Base-by-base conservation (phyloP, 2,329 filamentous ascomycete genomes). In the Acephala macrosclerotiorum region DNA sequence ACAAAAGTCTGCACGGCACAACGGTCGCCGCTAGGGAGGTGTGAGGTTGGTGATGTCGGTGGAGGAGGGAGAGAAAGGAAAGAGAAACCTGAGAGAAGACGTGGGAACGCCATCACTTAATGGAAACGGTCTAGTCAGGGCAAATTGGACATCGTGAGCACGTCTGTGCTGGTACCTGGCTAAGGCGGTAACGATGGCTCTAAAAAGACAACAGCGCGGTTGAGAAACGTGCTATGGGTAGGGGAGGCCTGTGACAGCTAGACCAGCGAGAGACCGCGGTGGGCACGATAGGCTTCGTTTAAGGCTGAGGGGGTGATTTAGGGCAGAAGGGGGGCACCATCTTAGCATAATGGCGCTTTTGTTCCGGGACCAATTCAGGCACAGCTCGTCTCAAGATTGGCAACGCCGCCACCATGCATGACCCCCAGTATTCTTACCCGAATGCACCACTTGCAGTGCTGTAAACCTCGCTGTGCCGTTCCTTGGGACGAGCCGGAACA, bases 1-100 rank as follows among this genome's bases (percentile, higher is more conserved):
- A 76, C 75, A 68, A 75, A 75, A 45, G 74, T 75, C 65, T 74
- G 75, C 75, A 75, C 68, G 63, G 65, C 66, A 67, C 66, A 42
- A 65, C 66, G 57, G 64, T 68, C 69, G 59, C 71, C 70, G 67
- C 64, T 58, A 64, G 65, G 56, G 45, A 57, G 63, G 35, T 55
- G 33, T 61, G 61, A 65, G 58, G 63, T 58, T 65, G 66, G 67
- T 69, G 71, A 68, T 53, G 67, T 64, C 70, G 66, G 64, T 64
- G 60, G 61, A 64, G 53, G 63, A 70, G 36, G 62, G 64, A 66
- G 61, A 61, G 40, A 63, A 64, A 55, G 47, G 36, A 68, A 61
- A 61, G 61, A 71, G 40, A 63, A 63, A 60, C 40, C 61, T 40
- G 66, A 60, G 58, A 65, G 16, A 51, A 36, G 57, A 16, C 35